These are phyloP conservation scores for Farysia itapuensis DNA, from an alignment of 1,284 basidiomycete species.

Conservation along the genomic window DNA sequence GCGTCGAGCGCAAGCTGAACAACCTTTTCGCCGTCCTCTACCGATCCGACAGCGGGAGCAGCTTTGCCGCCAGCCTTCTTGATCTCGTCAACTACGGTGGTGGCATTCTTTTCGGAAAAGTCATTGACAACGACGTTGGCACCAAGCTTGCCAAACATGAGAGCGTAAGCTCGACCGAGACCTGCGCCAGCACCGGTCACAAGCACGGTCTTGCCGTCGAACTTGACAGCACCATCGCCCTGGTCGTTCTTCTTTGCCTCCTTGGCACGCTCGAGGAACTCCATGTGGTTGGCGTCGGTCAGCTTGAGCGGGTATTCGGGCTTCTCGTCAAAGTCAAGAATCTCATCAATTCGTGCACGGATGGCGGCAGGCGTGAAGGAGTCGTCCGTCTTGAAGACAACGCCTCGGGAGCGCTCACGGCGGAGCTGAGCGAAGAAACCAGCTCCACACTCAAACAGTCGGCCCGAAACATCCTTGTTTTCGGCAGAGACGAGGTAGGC, in stretches of 20 bases:
- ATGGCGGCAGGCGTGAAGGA: slow-evolving; percentile 91
- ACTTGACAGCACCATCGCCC: slow-evolving; percentile 71
- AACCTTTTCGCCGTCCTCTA: slow-evolving; percentile 81
- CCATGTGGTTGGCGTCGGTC: slow-evolving; percentile 66
- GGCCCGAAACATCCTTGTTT: slow-evolving; percentile 71
- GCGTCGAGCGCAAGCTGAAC: slow-evolving; percentile 83
- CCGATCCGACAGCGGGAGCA: slow-evolving; percentile 78
- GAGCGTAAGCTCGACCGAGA: slow-evolving; percentile 86
- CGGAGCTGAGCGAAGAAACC: slow-evolving; percentile 90
- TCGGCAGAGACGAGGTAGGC: slow-evolving; percentile 54
- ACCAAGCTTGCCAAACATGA: slow-evolving; percentile 85
- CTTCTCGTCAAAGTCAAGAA: slow-evolving; percentile 76
- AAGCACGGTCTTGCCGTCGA: slow-evolving; percentile 86
- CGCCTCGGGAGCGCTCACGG: slow-evolving; percentile 85
- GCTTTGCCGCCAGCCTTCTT: slow-evolving; percentile 86
- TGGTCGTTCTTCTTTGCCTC: slow-evolving; percentile 74
- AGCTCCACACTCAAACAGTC: slow-evolving; percentile 90
- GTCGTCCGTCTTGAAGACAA: slow-evolving; percentile 85
- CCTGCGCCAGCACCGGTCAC: slow-evolving; percentile 72
- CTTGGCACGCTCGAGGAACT: slow-evolving; percentile 72
- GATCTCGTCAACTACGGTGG: slow-evolving; percentile 83
- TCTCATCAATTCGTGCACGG: slow-evolving; percentile 62
- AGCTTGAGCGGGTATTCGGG: slow-evolving; percentile 73
- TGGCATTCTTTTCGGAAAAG: slow-evolving; percentile 81
- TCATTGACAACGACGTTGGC: slow-evolving; percentile 98